Evolutionary conservation across 179 eudicot species (phyloP).

Genomic region (Pouteria campechiana): DNA sequence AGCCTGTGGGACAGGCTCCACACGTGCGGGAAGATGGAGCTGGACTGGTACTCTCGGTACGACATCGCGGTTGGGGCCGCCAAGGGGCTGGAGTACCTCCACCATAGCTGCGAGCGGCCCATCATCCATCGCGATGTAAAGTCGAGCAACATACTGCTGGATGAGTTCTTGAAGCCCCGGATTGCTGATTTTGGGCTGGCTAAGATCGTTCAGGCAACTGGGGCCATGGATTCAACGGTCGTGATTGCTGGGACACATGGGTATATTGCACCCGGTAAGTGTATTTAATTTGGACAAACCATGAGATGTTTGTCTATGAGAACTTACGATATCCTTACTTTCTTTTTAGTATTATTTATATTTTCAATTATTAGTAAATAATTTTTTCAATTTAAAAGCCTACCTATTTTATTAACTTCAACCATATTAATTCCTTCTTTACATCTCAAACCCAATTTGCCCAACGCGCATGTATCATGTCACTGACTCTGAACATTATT

Average conservation of each 20-base stretch:
- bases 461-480: too few species aligned
- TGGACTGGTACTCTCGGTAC: constrained; percentile 74
- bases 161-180: constrained; percentile 68
- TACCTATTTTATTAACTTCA: too few species aligned
- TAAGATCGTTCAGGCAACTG: constrained; percentile 46
- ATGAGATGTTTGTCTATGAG: background rate
- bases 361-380: too few species aligned
- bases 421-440: too few species aligned
- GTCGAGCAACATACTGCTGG: constrained; percentile 84
- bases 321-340: background rate
- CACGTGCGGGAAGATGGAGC: constrained; percentile 20
- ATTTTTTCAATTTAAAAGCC: too few species aligned
- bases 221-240: constrained; percentile 42
- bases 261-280: constrained; percentile 88
- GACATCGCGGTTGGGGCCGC: constrained; percentile 89
- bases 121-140: constrained; percentile 86
- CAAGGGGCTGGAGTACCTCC: constrained; percentile 75
- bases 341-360: too few species aligned
- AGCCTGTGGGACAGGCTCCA: constrained; percentile 84
- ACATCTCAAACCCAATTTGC: too few species aligned
- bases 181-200: constrained; percentile 97
- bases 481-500: too few species aligned
- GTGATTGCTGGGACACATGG: constrained; percentile 82
- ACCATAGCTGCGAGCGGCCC: constrained; percentile 76
- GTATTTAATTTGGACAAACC: too few species aligned